Evolutionary conservation across 192 early-diverging fungal species (phyloP), one percentile per base, ranked within the genome.

Genomic region (Rhizoclosmatium globosum): DNA sequence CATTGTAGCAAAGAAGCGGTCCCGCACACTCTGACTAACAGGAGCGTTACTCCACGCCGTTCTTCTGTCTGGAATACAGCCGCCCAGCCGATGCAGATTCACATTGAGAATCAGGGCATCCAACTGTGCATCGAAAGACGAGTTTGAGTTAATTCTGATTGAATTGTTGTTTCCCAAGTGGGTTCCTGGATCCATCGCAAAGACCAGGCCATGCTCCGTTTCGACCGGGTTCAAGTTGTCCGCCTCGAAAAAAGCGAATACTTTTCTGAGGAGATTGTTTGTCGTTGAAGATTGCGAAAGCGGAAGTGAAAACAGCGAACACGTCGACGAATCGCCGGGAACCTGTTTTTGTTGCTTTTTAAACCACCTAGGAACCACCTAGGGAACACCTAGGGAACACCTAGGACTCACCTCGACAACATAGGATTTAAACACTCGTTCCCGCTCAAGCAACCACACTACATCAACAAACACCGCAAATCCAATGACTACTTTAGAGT

Each of bases 381-480:
- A 31, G 31, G 31, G 31, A 31, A 31, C 31, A 0, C 31, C 9
- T 6, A 44, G 67, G 15, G 62, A 13, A 17, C 17, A 53, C 17
- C 9, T 53, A 53, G 17, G 6, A 53, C 9, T 58, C 17, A 46
- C 47, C 44, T 72, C 19, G 70, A 72, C 70, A 21, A 57, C 31
- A 43, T 58, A 72, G 15, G 70, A 3, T 11, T 72, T 72, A 48
- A 72, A 72, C 11, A 72, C 11, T 31, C 21, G 11, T 44, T 41
- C n/a, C 17, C 68, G 68, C 42, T 69, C 68, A 7, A 48, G 9
- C 44, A 69, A 13, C 68, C 68, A 69, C 45, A n/a, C 68, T 11
- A 47, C 68, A 48, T 69, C 68, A 17, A 42, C 68, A 69, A 69
- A 69, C 11, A 69, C n/a, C 17, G 68, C 21, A 2, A 69, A 43